phyloP scores from a whole-genome alignment of 2,329 filamentous ascomycete genomes.

The Parascedosporium putredinis region DNA sequence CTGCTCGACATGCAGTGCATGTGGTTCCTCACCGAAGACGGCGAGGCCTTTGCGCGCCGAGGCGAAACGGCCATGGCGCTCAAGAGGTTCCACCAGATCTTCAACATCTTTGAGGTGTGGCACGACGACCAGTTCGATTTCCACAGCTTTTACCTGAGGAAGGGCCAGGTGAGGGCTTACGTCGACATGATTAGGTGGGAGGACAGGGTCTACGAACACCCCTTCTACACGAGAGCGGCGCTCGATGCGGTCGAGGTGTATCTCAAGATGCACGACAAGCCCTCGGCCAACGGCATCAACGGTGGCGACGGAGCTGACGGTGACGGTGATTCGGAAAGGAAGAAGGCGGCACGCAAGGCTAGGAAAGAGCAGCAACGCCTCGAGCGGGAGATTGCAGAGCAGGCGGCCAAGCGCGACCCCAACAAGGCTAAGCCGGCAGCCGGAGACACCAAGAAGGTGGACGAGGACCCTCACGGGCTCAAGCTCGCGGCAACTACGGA shows the following conservation, averaged over 20 bases:
- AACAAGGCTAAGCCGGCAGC: conserved; percentile 61
- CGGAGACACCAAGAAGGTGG: conserved; percentile 70
- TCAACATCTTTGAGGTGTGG: conserved; percentile 94
- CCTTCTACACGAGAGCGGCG: conserved; percentile 80
- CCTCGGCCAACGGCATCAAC: conserved; percentile 50
- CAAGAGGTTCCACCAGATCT: conserved; percentile 82
- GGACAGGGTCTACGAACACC: conserved; percentile 80
- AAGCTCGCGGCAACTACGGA: conserved; percentile 73
- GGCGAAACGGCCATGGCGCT: conserved; percentile 75
- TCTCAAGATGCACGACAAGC: conserved; percentile 66
- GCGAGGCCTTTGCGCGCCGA: conserved; percentile 75
- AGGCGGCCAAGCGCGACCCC: conserved; percentile 68
- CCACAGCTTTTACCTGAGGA: conserved; percentile 92
- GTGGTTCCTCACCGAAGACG: conserved; percentile 94
- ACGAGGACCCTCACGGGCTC: conserved; percentile 75
- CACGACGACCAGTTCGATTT: conserved; percentile 99
- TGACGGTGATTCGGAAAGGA: conserved; percentile 58
- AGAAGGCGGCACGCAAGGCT: conserved; percentile 84
- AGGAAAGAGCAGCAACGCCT: conserved; percentile 58
- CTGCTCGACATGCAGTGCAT: conserved; percentile 97
- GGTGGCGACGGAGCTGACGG: conserved; percentile 38
- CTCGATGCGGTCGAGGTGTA: conserved; percentile 75
- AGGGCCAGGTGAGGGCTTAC: conserved; percentile 91
- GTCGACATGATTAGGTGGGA: conserved; percentile 97
- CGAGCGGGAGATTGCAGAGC: conserved; percentile 71